Percentiles rank a stretch among this genome's conserved stretches.
These are phyloP conservation scores for Hapsidospora chrysogenum DNA, from an alignment of 495 filamentous ascomycete species.

Conservation along the genomic window DNA sequence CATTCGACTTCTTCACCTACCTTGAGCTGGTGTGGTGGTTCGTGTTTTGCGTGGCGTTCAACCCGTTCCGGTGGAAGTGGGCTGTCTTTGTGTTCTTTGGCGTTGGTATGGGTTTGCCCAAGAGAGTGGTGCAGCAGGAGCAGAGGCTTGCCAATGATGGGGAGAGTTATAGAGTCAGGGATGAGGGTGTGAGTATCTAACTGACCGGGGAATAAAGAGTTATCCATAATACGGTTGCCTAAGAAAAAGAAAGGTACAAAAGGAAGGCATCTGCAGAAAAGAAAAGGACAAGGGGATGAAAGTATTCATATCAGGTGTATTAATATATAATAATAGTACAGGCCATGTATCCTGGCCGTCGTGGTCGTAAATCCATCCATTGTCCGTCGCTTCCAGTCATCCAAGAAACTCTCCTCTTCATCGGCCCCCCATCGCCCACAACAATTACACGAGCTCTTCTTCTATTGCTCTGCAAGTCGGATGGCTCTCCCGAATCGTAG, in stretches of 20 bases:
- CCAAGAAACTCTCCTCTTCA: too few relatives aligned
- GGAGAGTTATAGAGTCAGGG: conserved; percentile 11
- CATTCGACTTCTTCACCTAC: conserved; percentile 83
- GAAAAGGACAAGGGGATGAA: too few relatives aligned
- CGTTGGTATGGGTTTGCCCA: conserved; percentile 47
- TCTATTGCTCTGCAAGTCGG: too few relatives aligned
- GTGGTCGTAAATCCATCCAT: too few relatives aligned
- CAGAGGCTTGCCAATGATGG: conserved; percentile 31
- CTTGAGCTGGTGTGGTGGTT: conserved; percentile 77
- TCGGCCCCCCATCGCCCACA: too few relatives aligned
- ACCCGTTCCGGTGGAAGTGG: conserved; percentile 78
- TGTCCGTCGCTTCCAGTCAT: too few relatives aligned
- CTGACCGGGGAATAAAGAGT: neutral
- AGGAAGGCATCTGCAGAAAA: neutral
- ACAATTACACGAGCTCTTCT: too few relatives aligned
- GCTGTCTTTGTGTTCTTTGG: conserved; percentile 66
- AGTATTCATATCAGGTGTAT: too few relatives aligned
- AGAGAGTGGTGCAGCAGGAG: conserved; percentile 47
- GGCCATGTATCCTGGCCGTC: too few relatives aligned
- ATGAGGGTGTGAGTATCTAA: conserved; percentile 38
- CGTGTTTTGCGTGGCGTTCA: conserved; percentile 56
- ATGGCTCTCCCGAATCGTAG: too few relatives aligned
- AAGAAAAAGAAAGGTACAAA: neutral
- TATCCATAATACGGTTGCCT: neutral
- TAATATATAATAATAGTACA: too few relatives aligned